phyloP scores from a whole-genome alignment of 176 grass and related monocot species.

The Oryza meridionalis region DNA sequence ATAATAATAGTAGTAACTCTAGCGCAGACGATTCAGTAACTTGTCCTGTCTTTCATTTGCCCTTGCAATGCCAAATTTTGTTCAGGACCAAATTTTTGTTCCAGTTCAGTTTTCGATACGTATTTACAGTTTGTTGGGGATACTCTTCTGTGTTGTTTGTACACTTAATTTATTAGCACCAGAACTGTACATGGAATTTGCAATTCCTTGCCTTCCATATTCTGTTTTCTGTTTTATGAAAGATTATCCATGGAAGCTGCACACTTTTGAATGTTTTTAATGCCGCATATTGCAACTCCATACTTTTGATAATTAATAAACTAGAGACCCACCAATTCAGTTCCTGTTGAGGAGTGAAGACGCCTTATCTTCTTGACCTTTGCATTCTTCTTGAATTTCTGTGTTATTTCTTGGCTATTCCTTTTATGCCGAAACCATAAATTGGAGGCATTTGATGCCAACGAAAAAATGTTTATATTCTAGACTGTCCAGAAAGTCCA shows the following conservation, averaged over 20 bases:
- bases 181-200: neutral
- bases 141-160: neutral
- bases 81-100: neutral
- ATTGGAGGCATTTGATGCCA: neutral
- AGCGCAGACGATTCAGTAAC: neutral
- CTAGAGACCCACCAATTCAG: neutral
- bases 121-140: neutral
- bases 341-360: neutral
- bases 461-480: neutral
- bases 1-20: neutral
- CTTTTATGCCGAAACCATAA: neutral
- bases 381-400: neutral
- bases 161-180: too few species aligned
- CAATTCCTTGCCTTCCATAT: neutral
- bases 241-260: neutral
- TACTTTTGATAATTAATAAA: neutral
- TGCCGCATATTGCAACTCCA: neutral
- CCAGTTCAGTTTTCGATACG: neutral
- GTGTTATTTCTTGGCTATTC: neutral
- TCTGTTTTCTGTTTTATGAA: neutral
- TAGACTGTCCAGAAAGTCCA: neutral
- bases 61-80: conserved; percentile 4
- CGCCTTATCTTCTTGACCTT: neutral
- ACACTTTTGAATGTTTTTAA: neutral
- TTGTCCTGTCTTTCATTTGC: neutral